These are phyloP conservation scores for Parathielavia appendiculata DNA, from an alignment of 495 filamentous ascomycete genomes.

Conservation along the genomic window DNA sequence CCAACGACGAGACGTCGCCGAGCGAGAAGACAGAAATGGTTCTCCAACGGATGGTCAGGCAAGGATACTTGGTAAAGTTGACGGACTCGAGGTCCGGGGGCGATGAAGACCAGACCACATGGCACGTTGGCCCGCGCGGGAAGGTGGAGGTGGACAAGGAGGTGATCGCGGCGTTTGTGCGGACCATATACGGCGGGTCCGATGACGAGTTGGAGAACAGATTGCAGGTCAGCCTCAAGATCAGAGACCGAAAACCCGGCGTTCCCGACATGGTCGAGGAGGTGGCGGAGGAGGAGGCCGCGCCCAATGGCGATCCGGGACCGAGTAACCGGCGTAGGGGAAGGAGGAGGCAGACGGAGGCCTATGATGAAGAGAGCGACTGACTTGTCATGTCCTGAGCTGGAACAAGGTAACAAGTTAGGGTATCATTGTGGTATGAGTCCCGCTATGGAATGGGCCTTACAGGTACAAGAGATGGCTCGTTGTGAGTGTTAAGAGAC, in stretches of 20 bases:
- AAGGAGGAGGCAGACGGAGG: slow-evolving; percentile 13
- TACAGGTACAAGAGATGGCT: background rate
- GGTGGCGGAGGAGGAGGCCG: slow-evolving; percentile 11
- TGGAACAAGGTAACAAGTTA: background rate
- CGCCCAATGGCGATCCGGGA: slow-evolving; percentile 20
- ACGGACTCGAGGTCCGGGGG: slow-evolving; percentile 51
- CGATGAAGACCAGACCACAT: slow-evolving; percentile 72
- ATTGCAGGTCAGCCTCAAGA: slow-evolving; percentile 50
- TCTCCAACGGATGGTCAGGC: slow-evolving; percentile 66
- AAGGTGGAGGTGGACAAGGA: slow-evolving; percentile 77
- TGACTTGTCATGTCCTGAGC: background rate
- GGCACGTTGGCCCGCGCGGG: slow-evolving; percentile 74
- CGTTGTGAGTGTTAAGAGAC: background rate
- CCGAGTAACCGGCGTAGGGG: slow-evolving; percentile 21
- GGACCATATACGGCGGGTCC: slow-evolving; percentile 50
- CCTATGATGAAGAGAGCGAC: slow-evolving; percentile 6
- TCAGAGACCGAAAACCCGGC: slow-evolving; percentile 35
- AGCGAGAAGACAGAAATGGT: slow-evolving; percentile 68
- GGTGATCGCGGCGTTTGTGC: slow-evolving; percentile 65
- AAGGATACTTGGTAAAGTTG: slow-evolving; percentile 77
- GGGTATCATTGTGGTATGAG: slow-evolving; percentile 11
- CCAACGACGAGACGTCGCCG: slow-evolving; percentile 53
- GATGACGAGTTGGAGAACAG: slow-evolving; percentile 50
- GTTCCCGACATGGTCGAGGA: slow-evolving; percentile 16
- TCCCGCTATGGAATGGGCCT: background rate